These are phyloP conservation scores for Rhypophila decipiens DNA, from an alignment of 495 filamentous ascomycete genomes.

Conservation along the genomic window DNA sequence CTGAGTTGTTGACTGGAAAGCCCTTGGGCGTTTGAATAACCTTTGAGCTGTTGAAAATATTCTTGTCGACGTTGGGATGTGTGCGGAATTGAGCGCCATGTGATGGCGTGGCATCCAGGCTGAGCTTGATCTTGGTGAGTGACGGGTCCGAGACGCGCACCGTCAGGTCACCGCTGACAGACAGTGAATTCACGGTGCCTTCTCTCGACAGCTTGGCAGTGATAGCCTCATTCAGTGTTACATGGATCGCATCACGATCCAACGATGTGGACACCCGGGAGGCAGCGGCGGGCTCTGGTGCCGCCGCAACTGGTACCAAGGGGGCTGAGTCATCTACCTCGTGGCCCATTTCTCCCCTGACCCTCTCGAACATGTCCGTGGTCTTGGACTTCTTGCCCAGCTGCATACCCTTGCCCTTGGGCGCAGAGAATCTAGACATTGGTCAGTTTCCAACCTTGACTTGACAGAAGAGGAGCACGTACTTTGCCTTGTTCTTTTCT, in stretches of 20 bases:
- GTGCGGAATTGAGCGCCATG: slow-evolving; percentile 83
- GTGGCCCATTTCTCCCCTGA: slow-evolving; percentile 79
- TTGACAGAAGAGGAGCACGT: slow-evolving; percentile 19
- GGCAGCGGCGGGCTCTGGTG: slow-evolving; percentile 51
- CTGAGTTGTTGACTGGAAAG: slow-evolving; percentile 85
- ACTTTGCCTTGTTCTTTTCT: slow-evolving; percentile 92
- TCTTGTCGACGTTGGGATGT: slow-evolving; percentile 91
- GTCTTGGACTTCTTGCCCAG: slow-evolving; percentile 96
- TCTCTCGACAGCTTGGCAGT: slow-evolving; percentile 81
- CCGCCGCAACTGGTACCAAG: slow-evolving; percentile 60
- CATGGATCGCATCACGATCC: slow-evolving; percentile 75
- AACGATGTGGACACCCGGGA: slow-evolving; percentile 56
- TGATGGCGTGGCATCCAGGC: slow-evolving; percentile 63
- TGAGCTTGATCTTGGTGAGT: slow-evolving; percentile 82
- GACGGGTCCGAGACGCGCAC: slow-evolving; percentile 81
- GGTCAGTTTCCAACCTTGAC: slow-evolving; percentile 12
- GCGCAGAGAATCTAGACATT: slow-evolving; percentile 51
- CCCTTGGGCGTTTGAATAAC: slow-evolving; percentile 78
- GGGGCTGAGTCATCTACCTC: slow-evolving; percentile 65
- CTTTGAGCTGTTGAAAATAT: slow-evolving; percentile 68
- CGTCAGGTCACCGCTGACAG: slow-evolving; percentile 84
- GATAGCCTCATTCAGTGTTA: slow-evolving; percentile 82
- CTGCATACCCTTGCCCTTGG: slow-evolving; percentile 96
- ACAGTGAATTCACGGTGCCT: slow-evolving; percentile 72
- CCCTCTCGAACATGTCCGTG: slow-evolving; percentile 91